phyloP scores from a whole-genome alignment of 2,329 filamentous ascomycete species.

The Venturia pyrina region DNA sequence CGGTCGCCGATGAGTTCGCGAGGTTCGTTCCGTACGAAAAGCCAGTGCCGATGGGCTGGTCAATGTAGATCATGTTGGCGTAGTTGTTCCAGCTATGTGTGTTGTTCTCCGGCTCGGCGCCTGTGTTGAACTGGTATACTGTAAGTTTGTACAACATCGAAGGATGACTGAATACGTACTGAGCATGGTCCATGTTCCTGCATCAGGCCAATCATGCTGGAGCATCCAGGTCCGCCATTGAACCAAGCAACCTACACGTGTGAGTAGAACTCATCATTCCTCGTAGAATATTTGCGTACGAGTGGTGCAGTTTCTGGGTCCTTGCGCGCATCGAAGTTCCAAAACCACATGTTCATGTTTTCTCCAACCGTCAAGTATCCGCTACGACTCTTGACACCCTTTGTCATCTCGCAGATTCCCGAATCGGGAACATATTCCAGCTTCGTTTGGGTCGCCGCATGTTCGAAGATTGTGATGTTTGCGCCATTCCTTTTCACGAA shows the following conservation, averaged over 20 bases:
- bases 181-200: slow-evolving; percentile 27
- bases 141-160: slow-evolving; percentile 12
- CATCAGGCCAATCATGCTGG: slow-evolving; percentile 31
- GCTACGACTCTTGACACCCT: slow-evolving; percentile 41
- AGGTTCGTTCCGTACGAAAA: slow-evolving; percentile 32
- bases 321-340: slow-evolving; percentile 39
- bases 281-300: slow-evolving; percentile 10
- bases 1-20: slow-evolving; percentile 34
- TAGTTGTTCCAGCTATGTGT: slow-evolving; percentile 34
- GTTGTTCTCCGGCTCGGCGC: slow-evolving; percentile 35
- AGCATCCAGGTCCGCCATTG: slow-evolving; percentile 38
- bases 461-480: slow-evolving; percentile 38
- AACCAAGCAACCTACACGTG: slow-evolving; percentile 28
- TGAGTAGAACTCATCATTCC: not conserved
- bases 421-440: slow-evolving; percentile 42
- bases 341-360: slow-evolving; percentile 32
- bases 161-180: not conserved
- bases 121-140: slow-evolving; percentile 32
- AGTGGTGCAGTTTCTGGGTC: slow-evolving; percentile 34
- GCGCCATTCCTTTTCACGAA: slow-evolving; percentile 22
- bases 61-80: slow-evolving; percentile 34
- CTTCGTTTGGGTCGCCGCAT: slow-evolving; percentile 34
- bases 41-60: slow-evolving; percentile 30
- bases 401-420: slow-evolving; percentile 41
- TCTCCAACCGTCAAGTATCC: slow-evolving; percentile 41